Evolutionary conservation across 176 grass and related monocot species (phyloP), one percentile per base, ranked within the genome.

Genomic region (Musa acuminata): DNA sequence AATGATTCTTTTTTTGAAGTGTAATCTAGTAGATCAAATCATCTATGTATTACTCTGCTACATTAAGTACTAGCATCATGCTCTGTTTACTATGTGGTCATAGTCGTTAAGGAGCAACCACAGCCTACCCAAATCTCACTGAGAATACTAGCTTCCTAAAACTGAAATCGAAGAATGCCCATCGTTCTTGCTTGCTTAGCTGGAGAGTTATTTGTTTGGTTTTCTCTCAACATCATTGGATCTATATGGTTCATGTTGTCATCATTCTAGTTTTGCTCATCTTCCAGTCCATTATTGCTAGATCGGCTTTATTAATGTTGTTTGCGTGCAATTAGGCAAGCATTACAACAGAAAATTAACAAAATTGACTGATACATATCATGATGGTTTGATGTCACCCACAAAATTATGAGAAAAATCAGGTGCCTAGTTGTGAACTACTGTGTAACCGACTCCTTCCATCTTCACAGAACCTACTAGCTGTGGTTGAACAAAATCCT

Each of bases 21-120:
- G 22, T 66, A n/a, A 66, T 77, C 14, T 69, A 68, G 84, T 9
- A 51, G 72, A 57, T 52, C 43, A 59, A 67, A 78, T 26, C 52
- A 43, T 53, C 66, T 13, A 51, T 68, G 70, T n/a, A 8, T 63
- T 77, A 77, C 16, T 49, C 69, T 50, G n/a, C 62, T 3, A 17
- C 69, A 19, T 9, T 67, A 62, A 51, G 72, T 4, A 43, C 35
- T 43, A 43, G 35, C 4, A 43, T 43, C 35, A 43, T 43, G 35
- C 4, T 43, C 35, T 43, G 35, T 43, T 43, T 43, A 43, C 35
- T 43, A 43, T 6, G 4, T 43, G 4, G 35, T 43, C 35, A 43
- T 43, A 6, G 4, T 43, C 35, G 35, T 43, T 43, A 43, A 43
- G 35, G 35, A 43, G 4, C 35, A 43, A 43, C 35, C 35, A 43